Evolutionary conservation across 2,329 filamentous ascomycete genomes (phyloP).

Genomic region (Magnaporthales sp.): DNA sequence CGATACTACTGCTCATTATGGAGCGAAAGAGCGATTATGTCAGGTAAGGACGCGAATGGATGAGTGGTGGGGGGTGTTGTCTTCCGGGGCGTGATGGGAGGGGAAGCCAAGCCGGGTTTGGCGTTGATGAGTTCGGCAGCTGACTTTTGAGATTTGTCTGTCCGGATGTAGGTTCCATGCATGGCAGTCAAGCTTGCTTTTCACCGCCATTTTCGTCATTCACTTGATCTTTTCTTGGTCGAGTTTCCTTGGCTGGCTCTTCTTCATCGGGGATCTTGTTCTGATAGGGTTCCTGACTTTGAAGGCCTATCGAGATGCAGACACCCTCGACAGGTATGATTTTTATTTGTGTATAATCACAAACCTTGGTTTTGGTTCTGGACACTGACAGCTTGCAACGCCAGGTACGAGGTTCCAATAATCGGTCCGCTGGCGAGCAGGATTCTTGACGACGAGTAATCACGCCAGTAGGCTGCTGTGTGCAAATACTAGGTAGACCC

Average conservation of each 20-base stretch:
- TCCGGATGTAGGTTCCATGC: constrained; percentile 67
- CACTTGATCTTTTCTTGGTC: constrained; percentile 87
- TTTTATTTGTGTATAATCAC: not conserved
- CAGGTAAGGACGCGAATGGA: constrained; percentile 44
- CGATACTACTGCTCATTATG: constrained; percentile 72
- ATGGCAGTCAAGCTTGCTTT: constrained; percentile 85
- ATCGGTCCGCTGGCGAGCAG: constrained; percentile 79
- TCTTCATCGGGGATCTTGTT: constrained; percentile 67
- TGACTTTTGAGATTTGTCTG: not conserved
- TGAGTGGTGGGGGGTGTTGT: not conserved
- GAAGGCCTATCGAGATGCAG: constrained; percentile 77
- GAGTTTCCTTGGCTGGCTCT: constrained; percentile 69
- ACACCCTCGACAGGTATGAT: constrained; percentile 50
- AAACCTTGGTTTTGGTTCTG: too few species aligned
- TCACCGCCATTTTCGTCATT: constrained; percentile 64
- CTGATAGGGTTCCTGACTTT: constrained; percentile 70
- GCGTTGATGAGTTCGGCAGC: not conserved
- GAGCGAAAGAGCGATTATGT: constrained; percentile 98
- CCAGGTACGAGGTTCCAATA: constrained; percentile 76
- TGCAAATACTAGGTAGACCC: constrained; percentile 1
- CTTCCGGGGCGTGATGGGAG: not conserved
- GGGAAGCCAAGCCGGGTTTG: not conserved
- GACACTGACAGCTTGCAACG: constrained; percentile 14
- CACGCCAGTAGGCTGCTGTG: constrained; percentile 6
- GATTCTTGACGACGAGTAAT: constrained; percentile 75